Conservation (phyloP, 2,329 filamentous ascomycete species). For the Diaporthe vaccinii region DNA sequence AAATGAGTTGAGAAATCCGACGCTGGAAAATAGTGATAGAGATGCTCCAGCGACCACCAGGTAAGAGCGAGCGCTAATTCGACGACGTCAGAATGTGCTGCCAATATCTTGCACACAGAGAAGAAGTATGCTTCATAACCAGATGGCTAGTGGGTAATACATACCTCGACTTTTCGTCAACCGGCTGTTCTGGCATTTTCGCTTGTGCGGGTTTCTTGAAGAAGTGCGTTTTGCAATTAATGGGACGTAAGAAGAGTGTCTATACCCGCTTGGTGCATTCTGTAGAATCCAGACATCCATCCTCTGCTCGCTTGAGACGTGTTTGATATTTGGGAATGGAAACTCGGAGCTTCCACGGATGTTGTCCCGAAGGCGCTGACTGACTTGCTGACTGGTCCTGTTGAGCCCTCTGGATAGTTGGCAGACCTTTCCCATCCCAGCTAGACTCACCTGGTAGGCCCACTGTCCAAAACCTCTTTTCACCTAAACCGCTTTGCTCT, state of each 20-base stretch:
- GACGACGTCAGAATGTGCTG: background rate
- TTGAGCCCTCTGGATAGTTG: background rate
- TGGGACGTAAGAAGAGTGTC: background rate
- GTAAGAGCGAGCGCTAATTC: background rate
- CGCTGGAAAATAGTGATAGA: constrained; percentile 46
- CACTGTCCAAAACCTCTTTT: background rate
- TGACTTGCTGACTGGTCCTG: background rate
- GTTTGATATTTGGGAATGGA: background rate
- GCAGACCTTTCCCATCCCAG: background rate
- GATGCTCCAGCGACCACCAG: constrained; percentile 2
- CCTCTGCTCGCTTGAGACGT: background rate
- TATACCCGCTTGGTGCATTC: background rate
- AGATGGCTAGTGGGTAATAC: background rate
- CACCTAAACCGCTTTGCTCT: background rate
- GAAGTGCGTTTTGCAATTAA: no score
- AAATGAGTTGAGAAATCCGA: constrained; percentile 52
- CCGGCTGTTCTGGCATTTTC: background rate
- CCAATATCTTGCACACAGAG: background rate
- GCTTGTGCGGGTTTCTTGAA: no score
- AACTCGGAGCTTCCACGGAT: constrained; percentile 10
- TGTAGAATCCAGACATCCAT: background rate
- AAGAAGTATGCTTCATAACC: background rate
- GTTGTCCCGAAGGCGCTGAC: background rate
- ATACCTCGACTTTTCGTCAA: background rate
- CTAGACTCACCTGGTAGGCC: constrained; percentile 5